phyloP scores from a whole-genome alignment of 345 rosid genomes.

The Hypericum perforatum region DNA sequence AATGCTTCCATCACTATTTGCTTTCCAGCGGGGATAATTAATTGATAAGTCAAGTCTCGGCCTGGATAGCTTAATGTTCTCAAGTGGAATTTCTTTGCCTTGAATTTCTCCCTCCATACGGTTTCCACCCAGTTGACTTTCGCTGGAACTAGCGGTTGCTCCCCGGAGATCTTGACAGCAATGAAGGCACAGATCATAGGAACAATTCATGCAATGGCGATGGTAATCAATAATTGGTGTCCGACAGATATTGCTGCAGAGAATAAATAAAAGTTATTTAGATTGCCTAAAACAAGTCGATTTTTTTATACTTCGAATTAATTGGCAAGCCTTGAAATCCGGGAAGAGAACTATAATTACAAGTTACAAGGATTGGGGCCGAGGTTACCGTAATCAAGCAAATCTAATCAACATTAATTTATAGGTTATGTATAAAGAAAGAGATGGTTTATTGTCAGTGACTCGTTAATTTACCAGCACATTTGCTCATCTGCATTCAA shows the following conservation, averaged over 20 bases:
- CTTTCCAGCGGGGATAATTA: slow-evolving; percentile 78
- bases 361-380: no score
- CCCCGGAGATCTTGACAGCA: slow-evolving; percentile 92
- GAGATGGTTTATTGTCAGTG: no score
- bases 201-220: slow-evolving; percentile 75
- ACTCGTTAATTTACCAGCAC: slow-evolving; percentile 66
- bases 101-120: slow-evolving; percentile 24
- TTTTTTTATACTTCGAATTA: no score
- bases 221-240: slow-evolving; percentile 92
- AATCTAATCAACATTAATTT: no score
- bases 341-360: no score
- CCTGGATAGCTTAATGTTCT: slow-evolving; percentile 21
- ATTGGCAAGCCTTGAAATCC: no score
- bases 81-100: slow-evolving; percentile 17
- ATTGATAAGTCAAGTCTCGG: slow-evolving; percentile 38
- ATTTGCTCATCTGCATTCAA: slow-evolving; percentile 95
- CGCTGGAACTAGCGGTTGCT: slow-evolving; percentile 29
- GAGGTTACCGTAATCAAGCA: no score
- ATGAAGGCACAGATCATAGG: slow-evolving; percentile 74
- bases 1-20: slow-evolving; percentile 70
- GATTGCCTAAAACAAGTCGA: slow-evolving; percentile 3
- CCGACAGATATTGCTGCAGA: slow-evolving; percentile 82
- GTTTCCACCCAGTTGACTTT: slow-evolving; percentile 19
- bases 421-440: no score
- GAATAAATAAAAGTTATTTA: slow-evolving; percentile 3